A percentile compares a stretch with the other conserved stretches of the same genome.
Evolutionary conservation across 73 alveolate genomes (phyloP).

Genomic region (Halteria grandinella): DNA sequence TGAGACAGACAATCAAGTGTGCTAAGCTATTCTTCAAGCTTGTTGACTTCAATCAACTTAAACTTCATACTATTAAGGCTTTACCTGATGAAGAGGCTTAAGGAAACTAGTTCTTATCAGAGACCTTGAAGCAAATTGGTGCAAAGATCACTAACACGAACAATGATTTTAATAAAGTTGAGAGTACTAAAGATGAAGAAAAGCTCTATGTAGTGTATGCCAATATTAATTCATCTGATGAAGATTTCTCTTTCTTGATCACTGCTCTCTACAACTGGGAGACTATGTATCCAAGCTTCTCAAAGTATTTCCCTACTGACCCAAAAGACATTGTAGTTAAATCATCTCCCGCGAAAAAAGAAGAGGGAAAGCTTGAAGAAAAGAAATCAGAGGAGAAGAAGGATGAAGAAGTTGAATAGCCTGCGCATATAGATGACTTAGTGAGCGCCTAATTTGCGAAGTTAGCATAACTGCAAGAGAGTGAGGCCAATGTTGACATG

Average conservation of each 20-base stretch:
- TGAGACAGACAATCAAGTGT: constrained; percentile 39
- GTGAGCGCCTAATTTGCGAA: no score
- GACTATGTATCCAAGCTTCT: constrained; percentile 35
- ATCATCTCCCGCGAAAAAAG: constrained; percentile 34
- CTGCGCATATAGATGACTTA: constrained; percentile 20
- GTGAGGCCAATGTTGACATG: constrained; percentile 12
- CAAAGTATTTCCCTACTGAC: no score
- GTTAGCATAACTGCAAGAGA: constrained; percentile 14
- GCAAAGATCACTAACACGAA: constrained; percentile 7
- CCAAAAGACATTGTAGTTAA: constrained; percentile 35
- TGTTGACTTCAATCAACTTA: constrained; percentile 39
- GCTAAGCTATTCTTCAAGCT: constrained; percentile 51
- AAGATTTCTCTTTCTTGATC: constrained; percentile 64
- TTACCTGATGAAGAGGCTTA: not conserved
- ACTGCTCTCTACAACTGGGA: constrained; percentile 75
- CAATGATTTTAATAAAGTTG: not conserved
- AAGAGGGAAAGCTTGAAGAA: constrained; percentile 6
- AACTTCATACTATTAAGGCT: not conserved
- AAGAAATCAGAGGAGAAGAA: constrained; percentile 13
- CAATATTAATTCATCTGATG: constrained; percentile 56
- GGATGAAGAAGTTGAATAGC: constrained; percentile 8
- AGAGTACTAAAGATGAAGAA: not conserved
- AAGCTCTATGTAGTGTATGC: constrained; percentile 56
- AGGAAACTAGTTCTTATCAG: constrained; percentile 15
- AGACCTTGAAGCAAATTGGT: constrained; percentile 36